Evolutionary conservation across 2,329 filamentous ascomycete genomes (phyloP).

Genomic region (Stachybotrys elegans): DNA sequence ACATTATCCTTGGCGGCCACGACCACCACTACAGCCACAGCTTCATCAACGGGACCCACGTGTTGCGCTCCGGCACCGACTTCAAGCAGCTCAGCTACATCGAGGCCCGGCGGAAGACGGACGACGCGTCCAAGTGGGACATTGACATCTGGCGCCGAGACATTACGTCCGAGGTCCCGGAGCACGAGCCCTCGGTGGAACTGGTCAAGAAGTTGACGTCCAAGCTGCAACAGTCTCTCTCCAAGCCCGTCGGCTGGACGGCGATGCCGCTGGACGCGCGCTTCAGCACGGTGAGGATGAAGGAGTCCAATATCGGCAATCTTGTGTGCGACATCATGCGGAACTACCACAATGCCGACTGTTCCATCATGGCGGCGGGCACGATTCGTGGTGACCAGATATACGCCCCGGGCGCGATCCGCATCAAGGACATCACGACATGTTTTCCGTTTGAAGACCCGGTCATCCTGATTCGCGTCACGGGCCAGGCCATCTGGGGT

Average conservation of each 20-base stretch:
- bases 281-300: constrained; percentile 73
- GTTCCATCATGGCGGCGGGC: constrained; percentile 76
- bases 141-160: constrained; percentile 74
- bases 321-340: constrained; percentile 92
- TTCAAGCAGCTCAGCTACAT: constrained; percentile 92
- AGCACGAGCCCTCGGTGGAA: constrained; percentile 55
- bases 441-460: constrained; percentile 94
- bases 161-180: constrained; percentile 61
- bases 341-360: constrained; percentile 74
- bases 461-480: constrained; percentile 69
- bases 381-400: constrained; percentile 87
- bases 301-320: constrained; percentile 82
- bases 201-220: constrained; percentile 67
- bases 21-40: constrained; percentile 84
- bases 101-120: constrained; percentile 59
- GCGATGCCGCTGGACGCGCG: constrained; percentile 77
- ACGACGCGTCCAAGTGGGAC: constrained; percentile 57
- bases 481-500: constrained; percentile 67
- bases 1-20: constrained; percentile 83
- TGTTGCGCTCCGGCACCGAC: constrained; percentile 83
- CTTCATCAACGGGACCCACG: constrained; percentile 72
- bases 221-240: constrained; percentile 68
- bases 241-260: constrained; percentile 80
- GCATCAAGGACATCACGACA: constrained; percentile 76
- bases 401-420: constrained; percentile 73